phyloP scores from a whole-genome alignment of 2,329 filamentous ascomycete genomes.

The Fusarium sp. region DNA sequence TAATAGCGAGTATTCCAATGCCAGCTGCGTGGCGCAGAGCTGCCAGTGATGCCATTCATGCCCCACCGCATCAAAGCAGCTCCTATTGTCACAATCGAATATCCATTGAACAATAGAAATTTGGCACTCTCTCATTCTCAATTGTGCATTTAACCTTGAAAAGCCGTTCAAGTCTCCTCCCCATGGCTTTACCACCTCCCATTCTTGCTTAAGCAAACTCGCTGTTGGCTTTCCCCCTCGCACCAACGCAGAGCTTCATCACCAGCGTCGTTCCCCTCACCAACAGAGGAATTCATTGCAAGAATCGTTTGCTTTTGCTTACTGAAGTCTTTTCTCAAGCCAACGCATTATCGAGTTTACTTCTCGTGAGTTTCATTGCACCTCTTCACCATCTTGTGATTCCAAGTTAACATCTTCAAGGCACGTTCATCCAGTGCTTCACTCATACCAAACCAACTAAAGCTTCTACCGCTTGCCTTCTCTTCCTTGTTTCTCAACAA shows the following conservation, averaged over 20 bases:
- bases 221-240: background rate
- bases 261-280: background rate
- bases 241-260: background rate
- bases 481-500: background rate
- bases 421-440: background rate
- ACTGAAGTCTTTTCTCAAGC: background rate
- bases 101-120: constrained; percentile 22
- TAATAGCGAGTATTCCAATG: no score
- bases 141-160: background rate
- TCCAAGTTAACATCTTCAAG: constrained; percentile 3
- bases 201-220: background rate
- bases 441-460: background rate
- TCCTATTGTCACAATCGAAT: constrained; percentile 21
- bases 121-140: background rate
- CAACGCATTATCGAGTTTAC: background rate
- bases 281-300: background rate
- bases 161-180: background rate
- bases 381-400: background rate
- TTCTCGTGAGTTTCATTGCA: constrained; percentile 14
- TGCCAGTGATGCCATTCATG: background rate
- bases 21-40: background rate
- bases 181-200: background rate
- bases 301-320: background rate
- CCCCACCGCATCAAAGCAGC: constrained; percentile 3
- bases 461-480: background rate